These are phyloP conservation scores for Phytopythium aichiense DNA, from an alignment of 352 stramenopile genomes.

Conservation along the genomic window DNA sequence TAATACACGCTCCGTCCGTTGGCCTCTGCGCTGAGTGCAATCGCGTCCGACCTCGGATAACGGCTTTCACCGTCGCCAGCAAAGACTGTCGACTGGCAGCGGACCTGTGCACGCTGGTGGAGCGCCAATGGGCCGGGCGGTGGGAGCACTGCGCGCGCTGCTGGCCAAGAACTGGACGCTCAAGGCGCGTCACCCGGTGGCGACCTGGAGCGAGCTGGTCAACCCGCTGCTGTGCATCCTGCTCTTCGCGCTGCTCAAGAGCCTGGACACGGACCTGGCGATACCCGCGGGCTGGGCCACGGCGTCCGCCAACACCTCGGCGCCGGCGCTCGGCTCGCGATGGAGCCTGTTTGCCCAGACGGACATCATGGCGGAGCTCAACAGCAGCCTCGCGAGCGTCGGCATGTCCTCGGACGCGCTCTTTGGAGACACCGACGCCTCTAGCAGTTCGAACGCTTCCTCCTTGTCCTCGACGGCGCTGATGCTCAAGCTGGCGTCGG, in stretches of 20 bases:
- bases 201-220: constrained; percentile 57
- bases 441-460: neutral
- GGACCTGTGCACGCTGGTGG: too few relatives aligned
- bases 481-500: constrained; percentile 21
- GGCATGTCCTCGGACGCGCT: constrained; percentile 2
- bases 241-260: constrained; percentile 67
- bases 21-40: too few relatives aligned
- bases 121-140: neutral
- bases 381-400: constrained; percentile 5
- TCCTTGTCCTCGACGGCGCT: constrained; percentile 6
- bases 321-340: constrained; percentile 20
- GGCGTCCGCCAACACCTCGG: constrained; percentile 26
- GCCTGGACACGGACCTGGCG: constrained; percentile 37
- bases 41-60: too few relatives aligned
- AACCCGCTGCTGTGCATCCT: constrained; percentile 72
- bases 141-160: constrained; percentile 29
- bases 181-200: constrained; percentile 61
- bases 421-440: neutral
- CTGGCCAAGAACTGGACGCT: constrained; percentile 74
- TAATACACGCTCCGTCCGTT: neutral
- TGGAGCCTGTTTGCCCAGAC: constrained; percentile 41
- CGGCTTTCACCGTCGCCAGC: too few relatives aligned
- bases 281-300: constrained; percentile 50
- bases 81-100: too few relatives aligned
- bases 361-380: constrained; percentile 25